phyloP scores from a whole-genome alignment of 140 eudicot species.

The Flaveria floridana region DNA sequence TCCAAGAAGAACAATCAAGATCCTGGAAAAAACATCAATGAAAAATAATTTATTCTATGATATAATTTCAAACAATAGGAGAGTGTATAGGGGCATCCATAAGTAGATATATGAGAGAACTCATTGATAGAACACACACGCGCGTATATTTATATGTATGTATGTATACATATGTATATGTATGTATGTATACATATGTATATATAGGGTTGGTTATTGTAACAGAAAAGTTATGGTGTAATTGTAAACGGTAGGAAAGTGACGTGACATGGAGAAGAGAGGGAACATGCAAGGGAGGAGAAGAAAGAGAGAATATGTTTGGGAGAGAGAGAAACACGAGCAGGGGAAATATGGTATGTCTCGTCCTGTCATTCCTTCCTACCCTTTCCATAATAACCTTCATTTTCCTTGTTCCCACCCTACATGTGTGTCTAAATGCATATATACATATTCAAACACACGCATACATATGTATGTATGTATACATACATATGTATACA shows the following conservation, averaged over 20 bases:
- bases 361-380: background rate
- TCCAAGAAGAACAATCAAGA: constrained; percentile 69
- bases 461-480: too few species aligned
- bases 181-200: too few species aligned
- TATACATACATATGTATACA: background rate
- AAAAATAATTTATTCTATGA: constrained; percentile 23
- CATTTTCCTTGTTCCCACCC: background rate
- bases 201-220: background rate
- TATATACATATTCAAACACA: too few species aligned
- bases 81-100: background rate
- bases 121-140: background rate
- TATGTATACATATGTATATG: background rate
- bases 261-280: background rate
- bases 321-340: background rate
- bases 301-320: background rate
- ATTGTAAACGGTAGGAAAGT: background rate
- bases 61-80: background rate
- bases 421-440: background rate
- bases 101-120: background rate
- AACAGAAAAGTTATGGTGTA: background rate
- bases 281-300: too few species aligned
- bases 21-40: constrained; percentile 48
- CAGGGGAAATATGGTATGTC: background rate
- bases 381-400: background rate
- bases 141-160: background rate